phyloP scores from a whole-genome alignment of 805 yeast genomes.

The Kazachstania africana region DNA sequence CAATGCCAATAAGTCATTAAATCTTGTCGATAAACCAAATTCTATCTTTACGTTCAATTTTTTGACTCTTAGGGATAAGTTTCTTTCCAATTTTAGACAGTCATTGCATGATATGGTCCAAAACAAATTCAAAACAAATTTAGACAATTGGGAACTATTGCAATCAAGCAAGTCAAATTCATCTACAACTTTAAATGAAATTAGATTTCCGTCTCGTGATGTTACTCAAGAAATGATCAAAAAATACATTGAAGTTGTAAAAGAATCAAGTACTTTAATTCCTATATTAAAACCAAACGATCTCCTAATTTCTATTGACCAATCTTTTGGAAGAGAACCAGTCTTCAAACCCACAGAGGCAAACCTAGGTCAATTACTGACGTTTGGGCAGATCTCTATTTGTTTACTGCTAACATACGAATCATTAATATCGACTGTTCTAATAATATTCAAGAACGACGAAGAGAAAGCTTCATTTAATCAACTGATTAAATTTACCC shows the following conservation, averaged over 20 bases:
- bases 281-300: slow-evolving; percentile 19
- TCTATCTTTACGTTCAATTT: slow-evolving; percentile 14
- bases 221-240: slow-evolving; percentile 11
- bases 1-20: slow-evolving; percentile 3
- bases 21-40: slow-evolving; percentile 14
- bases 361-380: slow-evolving; percentile 12
- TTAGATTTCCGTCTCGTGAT: slow-evolving; percentile 13
- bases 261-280: slow-evolving; percentile 12
- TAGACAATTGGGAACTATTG: slow-evolving; percentile 7
- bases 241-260: slow-evolving; percentile 11
- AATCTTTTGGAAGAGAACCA: slow-evolving; percentile 13
- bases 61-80: slow-evolving; percentile 16
- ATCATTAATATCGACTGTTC: slow-evolving; percentile 18
- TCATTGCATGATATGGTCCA: slow-evolving; percentile 6
- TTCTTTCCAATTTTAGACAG: slow-evolving; percentile 12
- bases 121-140: slow-evolving; percentile 6
- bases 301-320: slow-evolving; percentile 11
- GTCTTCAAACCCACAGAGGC: slow-evolving; percentile 9
- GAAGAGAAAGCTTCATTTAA: slow-evolving; percentile 8
- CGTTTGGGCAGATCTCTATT: slow-evolving; percentile 12
- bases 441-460: slow-evolving; percentile 19
- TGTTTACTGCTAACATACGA: slow-evolving; percentile 18
- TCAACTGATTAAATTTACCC: slow-evolving; percentile 7
- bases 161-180: slow-evolving; percentile 2
- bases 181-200: not conserved